Evolutionary conservation across 108 stramenopile genomes (phyloP), one percentile per base, ranked within the genome.

Genomic region (Fistulifera pelliculosa): DNA sequence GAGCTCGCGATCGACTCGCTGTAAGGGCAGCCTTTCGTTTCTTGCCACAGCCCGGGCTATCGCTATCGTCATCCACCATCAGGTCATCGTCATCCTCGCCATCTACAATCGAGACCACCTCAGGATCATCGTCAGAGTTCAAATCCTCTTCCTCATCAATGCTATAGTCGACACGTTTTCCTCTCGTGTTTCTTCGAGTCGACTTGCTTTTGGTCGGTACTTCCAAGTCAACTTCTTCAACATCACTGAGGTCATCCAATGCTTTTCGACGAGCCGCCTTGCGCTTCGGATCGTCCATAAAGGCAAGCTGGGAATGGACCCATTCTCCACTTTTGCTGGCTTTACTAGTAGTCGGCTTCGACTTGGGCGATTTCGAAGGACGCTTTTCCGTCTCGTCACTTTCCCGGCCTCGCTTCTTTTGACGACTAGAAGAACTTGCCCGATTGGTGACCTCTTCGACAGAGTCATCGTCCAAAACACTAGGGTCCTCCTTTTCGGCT

Each of bases 41-140:
- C 17, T 19, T 18, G 4, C 16, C 35, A 35, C 38, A 38, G 14
- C 15, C 35, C 11, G 28, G 18, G 27, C 19, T 31, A 26, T 48
- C 38, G 43, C 56, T 38, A 27, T 52, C 56, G 13, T 56, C 64
- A 43, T n/a, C 22, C 24, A 13, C 54, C n/a, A 23, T 26, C 42
- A 23, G 8, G 11, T 16, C 56, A 17, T 57, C 39, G 13, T 42
- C 31, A 35, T 39, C 54, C 22, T 16, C 25, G 16, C 8, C 24
- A 19, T 51, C n/a, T 18, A 8, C 6, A 16, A 24, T 18, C 4
- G 22, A 5, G 5, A 27, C 21, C 3, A n/a, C 15, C 5, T 71
- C 69, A 45, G 47, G 43, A 43, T 68, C 73, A 35, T 35, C 26
- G 19, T 55, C 63, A 12, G 60, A 53, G 40, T 58, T 62, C 16